Evolutionary conservation across 2,329 filamentous ascomycete genomes (phyloP).

Genomic region (Coniella lustricola): DNA sequence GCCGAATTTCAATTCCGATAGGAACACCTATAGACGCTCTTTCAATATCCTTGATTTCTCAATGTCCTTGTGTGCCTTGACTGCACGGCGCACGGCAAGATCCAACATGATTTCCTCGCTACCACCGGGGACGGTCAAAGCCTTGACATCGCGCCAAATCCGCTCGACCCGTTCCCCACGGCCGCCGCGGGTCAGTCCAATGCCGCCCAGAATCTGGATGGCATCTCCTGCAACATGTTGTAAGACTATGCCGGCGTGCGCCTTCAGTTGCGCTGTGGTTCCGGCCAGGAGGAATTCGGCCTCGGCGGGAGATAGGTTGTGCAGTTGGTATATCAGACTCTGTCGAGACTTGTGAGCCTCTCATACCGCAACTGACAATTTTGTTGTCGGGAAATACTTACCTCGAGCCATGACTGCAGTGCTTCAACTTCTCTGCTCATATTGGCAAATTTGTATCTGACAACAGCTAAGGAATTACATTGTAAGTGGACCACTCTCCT

Average conservation of each 20-base stretch:
- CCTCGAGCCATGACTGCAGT: constrained; percentile 17
- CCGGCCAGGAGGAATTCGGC: constrained; percentile 23
- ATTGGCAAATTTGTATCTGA: constrained; percentile 17
- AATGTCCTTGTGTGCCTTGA: constrained; percentile 1
- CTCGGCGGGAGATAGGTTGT: constrained; percentile 9
- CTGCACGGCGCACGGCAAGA: constrained; percentile 13
- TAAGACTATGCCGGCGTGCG: constrained; percentile 15
- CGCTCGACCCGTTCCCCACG: constrained; percentile 17
- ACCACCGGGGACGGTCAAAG: constrained; percentile 16
- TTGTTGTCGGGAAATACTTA: background rate
- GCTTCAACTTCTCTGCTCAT: constrained; percentile 17
- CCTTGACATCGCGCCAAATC: constrained; percentile 17
- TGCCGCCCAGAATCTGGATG: constrained; percentile 16
- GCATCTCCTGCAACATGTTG: constrained; percentile 16
- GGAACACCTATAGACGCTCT: background rate
- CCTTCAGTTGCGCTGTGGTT: constrained; percentile 17
- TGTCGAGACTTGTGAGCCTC: too few relatives aligned
- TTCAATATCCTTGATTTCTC: background rate
- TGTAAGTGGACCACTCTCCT: background rate
- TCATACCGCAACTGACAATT: too few relatives aligned
- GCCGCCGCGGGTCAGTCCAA: constrained; percentile 16
- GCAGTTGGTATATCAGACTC: constrained; percentile 38
- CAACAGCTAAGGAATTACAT: constrained; percentile 7
- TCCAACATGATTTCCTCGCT: constrained; percentile 18
- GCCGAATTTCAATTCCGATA: background rate